These are phyloP conservation scores for Tuber borchii DNA, from an alignment of 495 filamentous ascomycete genomes.

Conservation along the genomic window DNA sequence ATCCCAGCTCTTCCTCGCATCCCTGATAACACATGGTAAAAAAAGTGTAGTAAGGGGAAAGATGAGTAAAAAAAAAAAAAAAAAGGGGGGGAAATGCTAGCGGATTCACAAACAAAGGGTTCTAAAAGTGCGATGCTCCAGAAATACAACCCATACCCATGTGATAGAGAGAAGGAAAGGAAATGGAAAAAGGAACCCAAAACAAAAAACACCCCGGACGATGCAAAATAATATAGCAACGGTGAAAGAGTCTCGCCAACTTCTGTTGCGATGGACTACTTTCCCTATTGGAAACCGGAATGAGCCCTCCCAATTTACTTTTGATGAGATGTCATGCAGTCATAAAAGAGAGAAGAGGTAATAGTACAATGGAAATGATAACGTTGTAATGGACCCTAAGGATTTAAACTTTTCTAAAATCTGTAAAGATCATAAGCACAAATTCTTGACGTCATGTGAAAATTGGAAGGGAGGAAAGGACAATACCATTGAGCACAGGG, in stretches of 20 bases:
- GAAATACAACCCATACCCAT: conserved; percentile 39
- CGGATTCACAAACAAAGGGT: conserved; percentile 37
- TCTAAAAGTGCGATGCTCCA: conserved; percentile 40
- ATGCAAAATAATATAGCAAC: conserved; percentile 41
- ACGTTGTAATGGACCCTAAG: conserved; percentile 20
- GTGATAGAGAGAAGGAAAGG: conserved; percentile 30
- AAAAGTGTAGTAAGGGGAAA: conserved; percentile 24
- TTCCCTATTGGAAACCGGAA: conserved; percentile 37
- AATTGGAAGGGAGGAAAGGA: conserved; percentile 4
- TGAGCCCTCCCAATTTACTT: conserved; percentile 38
- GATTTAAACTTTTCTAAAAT: conserved; percentile 61
- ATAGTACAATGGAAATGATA: conserved; percentile 32
- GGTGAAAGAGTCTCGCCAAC: conserved; percentile 30
- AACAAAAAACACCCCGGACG: conserved; percentile 37
- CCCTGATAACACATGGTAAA: conserved; percentile 33
- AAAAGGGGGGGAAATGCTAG: conserved; percentile 29
- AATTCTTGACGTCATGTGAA: background rate
- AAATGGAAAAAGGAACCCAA: conserved; percentile 40
- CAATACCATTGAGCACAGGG: conserved; percentile 82
- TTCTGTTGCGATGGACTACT: conserved; percentile 28
- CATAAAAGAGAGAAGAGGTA: conserved; percentile 43
- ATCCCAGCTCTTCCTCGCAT: background rate
- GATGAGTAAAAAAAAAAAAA: conserved; percentile 31
- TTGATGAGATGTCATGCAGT: conserved; percentile 39
- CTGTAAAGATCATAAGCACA: conserved; percentile 46